These are phyloP conservation scores for Stromatinia cepivora DNA, from an alignment of 2,329 filamentous ascomycete genomes.

Conservation along the genomic window DNA sequence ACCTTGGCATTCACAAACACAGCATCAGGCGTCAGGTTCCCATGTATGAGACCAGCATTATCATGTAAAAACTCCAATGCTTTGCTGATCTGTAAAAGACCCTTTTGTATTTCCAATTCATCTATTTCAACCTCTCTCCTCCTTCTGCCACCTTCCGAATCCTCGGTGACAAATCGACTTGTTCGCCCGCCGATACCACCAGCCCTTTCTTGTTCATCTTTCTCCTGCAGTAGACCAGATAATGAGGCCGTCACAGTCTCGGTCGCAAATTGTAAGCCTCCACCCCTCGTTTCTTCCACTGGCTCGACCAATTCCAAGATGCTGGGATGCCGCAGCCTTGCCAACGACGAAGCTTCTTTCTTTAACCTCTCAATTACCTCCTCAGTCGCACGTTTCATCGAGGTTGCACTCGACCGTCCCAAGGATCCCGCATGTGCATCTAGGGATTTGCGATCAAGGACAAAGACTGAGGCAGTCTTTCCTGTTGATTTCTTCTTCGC, in stretches of 20 bases:
- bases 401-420: constrained; percentile 61
- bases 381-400: constrained; percentile 78
- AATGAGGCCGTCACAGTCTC: constrained; percentile 90
- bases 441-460: constrained; percentile 87
- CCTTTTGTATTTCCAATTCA: constrained; percentile 96
- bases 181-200: constrained; percentile 68
- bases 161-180: constrained; percentile 79
- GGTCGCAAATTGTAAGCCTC: constrained; percentile 93
- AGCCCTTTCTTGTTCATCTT: constrained; percentile 78
- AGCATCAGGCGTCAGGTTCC: constrained; percentile 90
- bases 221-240: constrained; percentile 77
- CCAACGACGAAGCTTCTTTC: constrained; percentile 86
- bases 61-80: constrained; percentile 94
- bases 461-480: constrained; percentile 85
- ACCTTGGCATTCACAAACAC: constrained; percentile 93
- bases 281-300: constrained; percentile 88
- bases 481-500: constrained; percentile 95
- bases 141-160: constrained; percentile 69
- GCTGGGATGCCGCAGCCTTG: constrained; percentile 85
- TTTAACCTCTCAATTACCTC: constrained; percentile 89
- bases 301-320: constrained; percentile 92
- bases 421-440: constrained; percentile 67
- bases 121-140: constrained; percentile 89
- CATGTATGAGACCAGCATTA: constrained; percentile 89
- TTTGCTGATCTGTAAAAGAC: constrained; percentile 87